phyloP scores from a whole-genome alignment of 169 alveolate genomes.

The Plasmodium malariae region DNA sequence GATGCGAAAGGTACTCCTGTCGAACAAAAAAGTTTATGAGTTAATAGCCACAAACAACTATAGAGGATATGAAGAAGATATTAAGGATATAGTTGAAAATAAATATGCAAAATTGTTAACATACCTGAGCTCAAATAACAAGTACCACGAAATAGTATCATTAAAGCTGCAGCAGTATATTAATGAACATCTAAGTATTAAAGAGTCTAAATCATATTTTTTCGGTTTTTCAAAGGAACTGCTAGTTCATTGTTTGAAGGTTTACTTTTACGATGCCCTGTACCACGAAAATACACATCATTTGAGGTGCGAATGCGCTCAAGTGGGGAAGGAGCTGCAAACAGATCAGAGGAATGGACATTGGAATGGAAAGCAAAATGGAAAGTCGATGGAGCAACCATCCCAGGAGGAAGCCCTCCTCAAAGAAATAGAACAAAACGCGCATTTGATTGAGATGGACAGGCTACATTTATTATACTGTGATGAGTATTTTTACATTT shows the following conservation, averaged over 20 bases:
- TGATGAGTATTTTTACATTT: constrained; percentile 61
- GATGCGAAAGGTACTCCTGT: constrained; percentile 16
- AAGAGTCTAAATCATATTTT: constrained; percentile 40
- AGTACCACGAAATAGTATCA: constrained; percentile 17
- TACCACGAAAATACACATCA: too few relatives aligned
- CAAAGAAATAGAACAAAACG: constrained; percentile 1
- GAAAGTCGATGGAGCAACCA: too few relatives aligned
- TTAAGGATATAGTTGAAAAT: constrained; percentile 13
- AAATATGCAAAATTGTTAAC: constrained; percentile 20
- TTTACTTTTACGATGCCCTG: constrained; percentile 16
- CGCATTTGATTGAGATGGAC: constrained; percentile 6
- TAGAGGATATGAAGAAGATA: constrained; percentile 20
- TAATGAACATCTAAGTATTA: constrained; percentile 39
- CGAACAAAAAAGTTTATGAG: constrained; percentile 61
- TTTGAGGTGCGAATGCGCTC: too few relatives aligned
- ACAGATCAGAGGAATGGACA: too few relatives aligned
- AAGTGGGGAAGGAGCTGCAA: too few relatives aligned
- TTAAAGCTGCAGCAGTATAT: constrained; percentile 35
- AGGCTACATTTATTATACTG: constrained; percentile 34
- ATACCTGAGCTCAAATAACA: constrained; percentile 16
- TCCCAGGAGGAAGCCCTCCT: background rate
- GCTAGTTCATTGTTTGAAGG: constrained; percentile 37
- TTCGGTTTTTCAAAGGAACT: constrained; percentile 75
- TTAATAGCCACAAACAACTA: constrained; percentile 5
- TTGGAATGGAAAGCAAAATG: too few relatives aligned